A percentile compares a stretch with the other conserved stretches of the same genome.
Conservation (phyloP, 257 asterid species). For the Leptodermis oblonga region DNA sequence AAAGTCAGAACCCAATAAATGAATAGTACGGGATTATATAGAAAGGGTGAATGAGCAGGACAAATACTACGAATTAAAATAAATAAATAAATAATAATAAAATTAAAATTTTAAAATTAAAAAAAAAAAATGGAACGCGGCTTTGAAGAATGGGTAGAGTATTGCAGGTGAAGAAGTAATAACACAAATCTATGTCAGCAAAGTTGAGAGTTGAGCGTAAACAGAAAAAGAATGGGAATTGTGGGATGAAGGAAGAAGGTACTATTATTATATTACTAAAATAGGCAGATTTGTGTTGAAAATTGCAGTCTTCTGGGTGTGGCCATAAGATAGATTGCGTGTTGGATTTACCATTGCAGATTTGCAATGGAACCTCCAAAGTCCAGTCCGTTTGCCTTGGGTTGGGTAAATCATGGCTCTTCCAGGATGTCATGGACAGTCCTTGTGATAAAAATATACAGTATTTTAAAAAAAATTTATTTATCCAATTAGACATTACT, state of each 20-base stretch:
- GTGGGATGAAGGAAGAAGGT: neutral
- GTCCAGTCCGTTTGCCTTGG: neutral
- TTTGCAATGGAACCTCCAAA: neutral
- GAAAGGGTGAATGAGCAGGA: neutral
- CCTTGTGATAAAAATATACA: too few relatives aligned
- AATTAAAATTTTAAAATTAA: neutral
- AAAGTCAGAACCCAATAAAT: neutral
- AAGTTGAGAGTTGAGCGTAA: neutral
- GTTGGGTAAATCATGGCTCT: too few relatives aligned
- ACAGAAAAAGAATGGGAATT: neutral
- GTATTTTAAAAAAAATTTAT: too few relatives aligned
- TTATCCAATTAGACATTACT: too few relatives aligned
- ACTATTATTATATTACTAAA: too few relatives aligned
- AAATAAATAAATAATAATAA: neutral
- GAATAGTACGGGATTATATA: neutral
- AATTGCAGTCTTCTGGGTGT: conserved; percentile 8
- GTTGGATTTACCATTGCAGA: conserved; percentile 7
- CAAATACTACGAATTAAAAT: too few relatives aligned
- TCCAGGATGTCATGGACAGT: too few relatives aligned
- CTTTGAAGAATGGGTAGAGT: conserved; percentile 43
- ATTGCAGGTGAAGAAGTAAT: conserved; percentile 24
- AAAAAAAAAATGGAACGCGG: conserved; percentile 25
- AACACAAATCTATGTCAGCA: neutral
- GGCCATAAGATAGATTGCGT: conserved; percentile 28
- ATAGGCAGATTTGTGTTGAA: neutral